Evolutionary conservation across 306 rosid species (phyloP).

Genomic region (Calophaca sinica): DNA sequence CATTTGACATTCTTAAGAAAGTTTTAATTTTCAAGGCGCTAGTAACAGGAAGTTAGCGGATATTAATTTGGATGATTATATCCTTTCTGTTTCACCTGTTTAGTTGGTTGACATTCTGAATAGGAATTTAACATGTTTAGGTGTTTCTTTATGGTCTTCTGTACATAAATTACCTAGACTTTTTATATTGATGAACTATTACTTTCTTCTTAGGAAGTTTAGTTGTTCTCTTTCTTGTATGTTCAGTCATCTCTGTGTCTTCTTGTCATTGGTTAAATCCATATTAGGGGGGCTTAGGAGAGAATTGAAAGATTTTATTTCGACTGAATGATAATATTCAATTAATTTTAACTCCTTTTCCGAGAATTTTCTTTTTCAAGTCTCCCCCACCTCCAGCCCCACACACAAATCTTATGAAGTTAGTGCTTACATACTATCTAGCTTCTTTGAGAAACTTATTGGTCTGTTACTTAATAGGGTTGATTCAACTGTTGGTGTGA

Average conservation of each 20-base stretch:
- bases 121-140: not conserved
- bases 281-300: not conserved
- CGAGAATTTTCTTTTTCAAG: not conserved
- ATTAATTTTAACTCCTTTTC: not conserved
- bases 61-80: not conserved
- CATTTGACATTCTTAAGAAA: not conserved
- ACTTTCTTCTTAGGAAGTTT: not conserved
- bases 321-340: not conserved
- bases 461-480: too few relatives aligned
- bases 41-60: not conserved
- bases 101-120: conserved; percentile 1
- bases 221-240: not conserved
- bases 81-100: not conserved
- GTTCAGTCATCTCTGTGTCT: not conserved
- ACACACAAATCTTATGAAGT: not conserved
- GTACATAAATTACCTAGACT: not conserved
- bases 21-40: not conserved
- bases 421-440: not conserved
- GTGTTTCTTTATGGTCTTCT: too few relatives aligned
- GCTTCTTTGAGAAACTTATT: not conserved
- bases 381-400: not conserved
- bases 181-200: not conserved
- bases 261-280: not conserved
- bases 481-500: too few relatives aligned
- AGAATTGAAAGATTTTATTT: not conserved